Evolutionary conservation across 129 eudicot genomes (phyloP), one percentile per base, ranked within the genome.

Genomic region (Sambucus nigra): DNA sequence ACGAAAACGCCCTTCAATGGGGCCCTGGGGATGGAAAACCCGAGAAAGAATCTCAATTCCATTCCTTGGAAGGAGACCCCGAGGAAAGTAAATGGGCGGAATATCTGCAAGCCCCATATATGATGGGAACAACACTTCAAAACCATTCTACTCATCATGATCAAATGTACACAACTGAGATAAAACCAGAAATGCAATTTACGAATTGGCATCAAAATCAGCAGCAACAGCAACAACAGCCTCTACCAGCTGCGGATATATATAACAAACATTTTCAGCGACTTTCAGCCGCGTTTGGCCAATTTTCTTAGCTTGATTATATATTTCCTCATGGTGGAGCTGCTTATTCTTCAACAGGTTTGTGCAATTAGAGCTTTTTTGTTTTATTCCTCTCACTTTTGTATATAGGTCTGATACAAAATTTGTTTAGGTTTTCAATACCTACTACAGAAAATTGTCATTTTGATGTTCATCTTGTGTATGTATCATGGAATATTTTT

Each of bases 61-160:
- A 60, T 38, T 53, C 42, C 19, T 29, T 50, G 5, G 52, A 38
- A 5, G 73, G 69, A 5, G 68, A 73, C 28, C 75, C 72, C 8
- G 88, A 81, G 35, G 82, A 79, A 27, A 69, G 67, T 7, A 85
- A 79, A 55, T 85, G 95, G 95, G 69, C 71, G 2, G 95, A 89
- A 26, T 89, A 73, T 80, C 63, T 89, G 5, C 81, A 80, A 23
- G 57, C 79, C 26, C 89, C 88, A 15, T 74, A 76, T 57, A 25
- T 79, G n/a, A 48, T 73, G 41, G 88, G 84, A 24, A 71, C 66
- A 33, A 23, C 75, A 44, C 38, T 33, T 53, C 73, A 76, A 11
- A 49, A 49, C 55, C 80, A 68, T 19, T 68, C 10, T 35, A 69
- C 9, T 33, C 20, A 20, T 56, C 77, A 49, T 17, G 70, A 62